A percentile compares a stretch with the other conserved stretches of the same genome.
Conservation (phyloP, 148 eudicot species). For the Spergularia bocconei region DNA sequence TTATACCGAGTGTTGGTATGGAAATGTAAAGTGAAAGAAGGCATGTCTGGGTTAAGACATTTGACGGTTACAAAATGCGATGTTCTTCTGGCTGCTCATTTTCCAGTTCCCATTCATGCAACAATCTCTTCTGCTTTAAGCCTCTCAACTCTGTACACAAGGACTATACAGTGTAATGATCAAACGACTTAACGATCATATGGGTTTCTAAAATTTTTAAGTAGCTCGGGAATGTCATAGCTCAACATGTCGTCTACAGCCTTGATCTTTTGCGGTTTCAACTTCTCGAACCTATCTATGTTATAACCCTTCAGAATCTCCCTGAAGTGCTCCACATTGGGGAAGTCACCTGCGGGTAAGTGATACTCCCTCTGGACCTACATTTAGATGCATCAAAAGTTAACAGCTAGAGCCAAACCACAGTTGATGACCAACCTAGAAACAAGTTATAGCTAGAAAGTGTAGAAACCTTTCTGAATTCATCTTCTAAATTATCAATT, state of each 20-base stretch:
- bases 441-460: background rate
- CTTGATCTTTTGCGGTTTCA: slow-evolving; percentile 69
- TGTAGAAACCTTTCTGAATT: slow-evolving; percentile 52
- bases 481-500: slow-evolving; percentile 72
- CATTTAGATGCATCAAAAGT: background rate
- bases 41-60: too few species aligned
- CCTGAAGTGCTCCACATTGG: slow-evolving; percentile 57
- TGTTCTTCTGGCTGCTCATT: too few species aligned
- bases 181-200: slow-evolving; percentile 36
- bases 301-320: slow-evolving; percentile 65
- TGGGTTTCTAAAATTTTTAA: slow-evolving; percentile 72
- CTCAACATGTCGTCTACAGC: slow-evolving; percentile 80
- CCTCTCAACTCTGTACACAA: too few species aligned
- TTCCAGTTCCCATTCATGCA: too few species aligned
- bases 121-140: too few species aligned
- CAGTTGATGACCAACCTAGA: background rate
- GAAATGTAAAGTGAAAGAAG: too few species aligned
- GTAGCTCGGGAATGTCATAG: slow-evolving; percentile 78
- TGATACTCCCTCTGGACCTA: slow-evolving; percentile 80
- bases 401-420: background rate
- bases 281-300: slow-evolving; percentile 66
- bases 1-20: too few species aligned
- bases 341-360: slow-evolving; percentile 79
- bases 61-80: too few species aligned
- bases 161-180: background rate